Conservation (phyloP, 108 stramenopile species). For the Cyclotella baltica region DNA sequence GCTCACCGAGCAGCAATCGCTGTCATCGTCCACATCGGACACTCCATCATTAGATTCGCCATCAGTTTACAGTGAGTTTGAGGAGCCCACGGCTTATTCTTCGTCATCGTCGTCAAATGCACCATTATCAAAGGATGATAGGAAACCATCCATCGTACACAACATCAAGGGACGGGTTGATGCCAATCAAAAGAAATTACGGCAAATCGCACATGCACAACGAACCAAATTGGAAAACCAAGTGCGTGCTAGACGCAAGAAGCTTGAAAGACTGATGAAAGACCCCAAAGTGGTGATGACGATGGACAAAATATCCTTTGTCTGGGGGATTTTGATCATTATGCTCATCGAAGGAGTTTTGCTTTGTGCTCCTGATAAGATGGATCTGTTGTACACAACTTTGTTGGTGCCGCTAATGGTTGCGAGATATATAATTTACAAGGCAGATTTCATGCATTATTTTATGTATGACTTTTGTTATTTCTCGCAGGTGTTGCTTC, state of each 20-base stretch:
- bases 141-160: neutral
- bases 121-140: neutral
- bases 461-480: conserved; percentile 67
- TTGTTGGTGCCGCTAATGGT: conserved; percentile 52
- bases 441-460: conserved; percentile 51
- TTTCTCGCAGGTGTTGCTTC: conserved; percentile 50
- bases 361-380: conserved; percentile 32
- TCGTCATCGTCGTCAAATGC: conserved; percentile 8
- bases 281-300: conserved; percentile 49
- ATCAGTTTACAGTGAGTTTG: neutral
- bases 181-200: conserved; percentile 33
- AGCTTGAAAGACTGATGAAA: conserved; percentile 17
- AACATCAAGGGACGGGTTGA: conserved; percentile 24
- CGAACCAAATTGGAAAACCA: conserved; percentile 25
- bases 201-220: conserved; percentile 20
- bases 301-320: conserved; percentile 56
- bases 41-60: neutral
- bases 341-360: conserved; percentile 56
- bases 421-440: conserved; percentile 53
- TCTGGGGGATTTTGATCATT: conserved; percentile 52
- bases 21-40: conserved; percentile 13
- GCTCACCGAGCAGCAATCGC: conserved; percentile 16
- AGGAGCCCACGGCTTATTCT: neutral
- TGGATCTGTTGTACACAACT: conserved; percentile 42
- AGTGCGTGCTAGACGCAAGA: conserved; percentile 30